These are phyloP conservation scores for Leccinum olivaceopallidum DNA, from an alignment of 768 basidiomycete genomes.

Conservation along the genomic window DNA sequence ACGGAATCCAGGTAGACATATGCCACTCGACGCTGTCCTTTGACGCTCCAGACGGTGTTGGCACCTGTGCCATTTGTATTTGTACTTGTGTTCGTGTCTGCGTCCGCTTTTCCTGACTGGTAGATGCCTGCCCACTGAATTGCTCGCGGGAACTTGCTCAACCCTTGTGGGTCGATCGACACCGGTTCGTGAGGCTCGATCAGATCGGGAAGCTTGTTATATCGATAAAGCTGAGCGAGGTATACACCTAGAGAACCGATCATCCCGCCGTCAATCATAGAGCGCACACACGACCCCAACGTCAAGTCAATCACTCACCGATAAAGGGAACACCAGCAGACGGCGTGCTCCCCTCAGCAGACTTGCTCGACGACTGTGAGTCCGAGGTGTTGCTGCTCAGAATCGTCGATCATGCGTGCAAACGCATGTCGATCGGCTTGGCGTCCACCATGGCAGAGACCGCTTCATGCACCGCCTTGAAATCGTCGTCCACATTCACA, in stretches of 20 bases:
- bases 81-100: background rate
- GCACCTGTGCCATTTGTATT: background rate
- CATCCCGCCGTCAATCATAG: background rate
- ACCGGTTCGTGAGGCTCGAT: conserved; percentile 77
- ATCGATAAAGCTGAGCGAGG: conserved; percentile 65
- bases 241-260: conserved; percentile 60
- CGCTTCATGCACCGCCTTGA: conserved; percentile 69
- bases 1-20: conserved; percentile 1
- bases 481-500: conserved; percentile 49
- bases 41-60: background rate
- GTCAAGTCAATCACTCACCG: conserved; percentile 44
- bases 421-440: conserved; percentile 48
- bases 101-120: background rate
- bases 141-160: conserved; percentile 30
- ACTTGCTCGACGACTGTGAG: conserved; percentile 37
- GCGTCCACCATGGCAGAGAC: conserved; percentile 65
- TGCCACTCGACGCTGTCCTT: background rate
- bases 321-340: conserved; percentile 81
- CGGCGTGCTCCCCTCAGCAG: conserved; percentile 44
- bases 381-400: conserved; percentile 47
- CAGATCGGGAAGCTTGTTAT: conserved; percentile 70
- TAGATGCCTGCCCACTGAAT: background rate
- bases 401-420: conserved; percentile 49
- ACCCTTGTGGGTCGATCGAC: conserved; percentile 59
- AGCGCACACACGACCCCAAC: background rate